Evolutionary conservation across 2,329 filamentous ascomycete species (phyloP).

Genomic region (Coniochaeta ligniaria): DNA sequence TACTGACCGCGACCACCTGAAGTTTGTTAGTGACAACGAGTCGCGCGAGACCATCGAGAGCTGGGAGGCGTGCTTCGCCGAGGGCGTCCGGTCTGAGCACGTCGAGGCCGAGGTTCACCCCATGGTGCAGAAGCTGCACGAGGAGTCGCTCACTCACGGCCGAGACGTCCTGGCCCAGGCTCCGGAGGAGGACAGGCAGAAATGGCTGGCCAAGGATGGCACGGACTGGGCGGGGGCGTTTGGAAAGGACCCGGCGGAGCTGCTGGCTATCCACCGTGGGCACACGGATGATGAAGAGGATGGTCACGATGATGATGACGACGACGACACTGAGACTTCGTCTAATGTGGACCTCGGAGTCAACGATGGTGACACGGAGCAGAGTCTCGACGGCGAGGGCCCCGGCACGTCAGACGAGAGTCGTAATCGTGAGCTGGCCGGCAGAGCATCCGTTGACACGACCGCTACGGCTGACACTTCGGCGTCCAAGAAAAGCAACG

Average conservation of each 20-base stretch:
- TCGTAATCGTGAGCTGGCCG: not conserved
- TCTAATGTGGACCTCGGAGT: constrained; percentile 49
- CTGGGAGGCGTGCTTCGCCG: constrained; percentile 85
- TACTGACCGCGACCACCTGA: constrained; percentile 77
- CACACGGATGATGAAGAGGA: constrained; percentile 31
- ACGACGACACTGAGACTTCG: constrained; percentile 24
- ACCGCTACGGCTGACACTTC: not conserved
- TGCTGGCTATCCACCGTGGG: constrained; percentile 27
- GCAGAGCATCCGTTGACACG: not conserved
- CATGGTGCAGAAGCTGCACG: constrained; percentile 67
- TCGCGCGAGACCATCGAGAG: constrained; percentile 88
- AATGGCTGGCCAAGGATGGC: constrained; percentile 73
- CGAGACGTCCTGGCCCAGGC: constrained; percentile 74
- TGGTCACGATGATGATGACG: constrained; percentile 28
- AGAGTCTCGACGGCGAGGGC: not conserved
- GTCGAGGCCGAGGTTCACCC: constrained; percentile 70
- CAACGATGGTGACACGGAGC: constrained; percentile 40
- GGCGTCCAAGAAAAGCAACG: constrained; percentile 29
- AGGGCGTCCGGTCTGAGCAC: constrained; percentile 69
- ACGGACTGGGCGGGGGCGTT: constrained; percentile 86
- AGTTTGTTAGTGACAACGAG: constrained; percentile 80
- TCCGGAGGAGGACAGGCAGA: constrained; percentile 62
- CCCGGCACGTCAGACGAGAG: not conserved
- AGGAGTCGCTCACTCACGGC: constrained; percentile 70
- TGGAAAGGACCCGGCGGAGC: constrained; percentile 60